phyloP scores from a whole-genome alignment of 2,329 filamentous ascomycete species.

The Arachnomyces sp. region DNA sequence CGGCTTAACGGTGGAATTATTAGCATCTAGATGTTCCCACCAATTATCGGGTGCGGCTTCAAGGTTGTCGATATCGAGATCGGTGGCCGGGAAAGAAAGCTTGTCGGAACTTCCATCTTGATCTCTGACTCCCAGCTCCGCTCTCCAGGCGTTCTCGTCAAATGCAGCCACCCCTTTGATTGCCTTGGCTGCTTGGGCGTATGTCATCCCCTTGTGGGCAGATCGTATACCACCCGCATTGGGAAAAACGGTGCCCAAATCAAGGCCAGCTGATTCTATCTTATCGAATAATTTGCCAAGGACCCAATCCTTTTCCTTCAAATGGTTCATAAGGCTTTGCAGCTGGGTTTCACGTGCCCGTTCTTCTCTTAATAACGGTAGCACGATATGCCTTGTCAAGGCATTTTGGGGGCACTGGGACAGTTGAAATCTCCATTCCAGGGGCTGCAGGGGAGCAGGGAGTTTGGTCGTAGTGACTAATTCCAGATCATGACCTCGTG shows the following conservation, averaged over 20 bases:
- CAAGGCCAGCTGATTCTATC: constrained; percentile 47
- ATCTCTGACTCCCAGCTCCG: constrained; percentile 16
- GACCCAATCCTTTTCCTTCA: constrained; percentile 52
- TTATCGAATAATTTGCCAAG: constrained; percentile 52
- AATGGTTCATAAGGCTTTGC: constrained; percentile 38
- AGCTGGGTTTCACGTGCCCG: constrained; percentile 41
- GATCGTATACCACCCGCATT: constrained; percentile 40
- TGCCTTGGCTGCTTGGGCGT: constrained; percentile 45
- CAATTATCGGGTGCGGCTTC: constrained; percentile 20
- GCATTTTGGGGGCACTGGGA: constrained; percentile 29
- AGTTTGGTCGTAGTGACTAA: constrained; percentile 42
- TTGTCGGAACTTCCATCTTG: constrained; percentile 18
- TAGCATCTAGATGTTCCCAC: constrained; percentile 24
- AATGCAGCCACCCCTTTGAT: constrained; percentile 50
- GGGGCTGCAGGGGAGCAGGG: constrained; percentile 44
- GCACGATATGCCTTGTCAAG: constrained; percentile 43
- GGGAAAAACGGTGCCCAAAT: constrained; percentile 51
- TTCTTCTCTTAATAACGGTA: constrained; percentile 45
- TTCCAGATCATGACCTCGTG: constrained; percentile 29
- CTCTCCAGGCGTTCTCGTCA: constrained; percentile 40
- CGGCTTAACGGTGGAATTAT: constrained; percentile 3
- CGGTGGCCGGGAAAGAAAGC: constrained; percentile 11
- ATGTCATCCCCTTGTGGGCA: constrained; percentile 36
- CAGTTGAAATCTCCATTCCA: constrained; percentile 47
- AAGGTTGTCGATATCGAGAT: constrained; percentile 10